Evolutionary conservation across 331 rosid genomes (phyloP).

Genomic region (Arachis monticola): DNA sequence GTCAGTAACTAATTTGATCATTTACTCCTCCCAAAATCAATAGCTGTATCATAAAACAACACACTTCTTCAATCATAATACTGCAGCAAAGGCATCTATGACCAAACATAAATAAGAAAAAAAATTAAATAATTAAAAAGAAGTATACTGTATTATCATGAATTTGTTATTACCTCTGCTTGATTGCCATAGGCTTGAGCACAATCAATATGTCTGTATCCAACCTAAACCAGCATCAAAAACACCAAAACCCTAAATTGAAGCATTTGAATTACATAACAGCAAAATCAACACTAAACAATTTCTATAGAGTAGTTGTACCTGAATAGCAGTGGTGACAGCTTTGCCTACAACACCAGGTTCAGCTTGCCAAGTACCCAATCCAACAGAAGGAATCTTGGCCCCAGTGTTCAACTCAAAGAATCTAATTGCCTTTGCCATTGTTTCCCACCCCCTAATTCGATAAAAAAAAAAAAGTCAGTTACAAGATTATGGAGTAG

Average conservation of each 20-base stretch:
- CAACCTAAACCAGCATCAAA: conserved; percentile 42
- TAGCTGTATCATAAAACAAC: background rate
- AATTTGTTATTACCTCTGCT: conserved; percentile 49
- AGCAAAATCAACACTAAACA: background rate
- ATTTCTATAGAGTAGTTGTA: background rate
- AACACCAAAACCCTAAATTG: background rate
- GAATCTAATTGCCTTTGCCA: conserved; percentile 45
- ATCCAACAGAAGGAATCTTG: conserved; percentile 61
- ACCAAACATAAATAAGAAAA: background rate
- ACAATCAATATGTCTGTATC: conserved; percentile 65
- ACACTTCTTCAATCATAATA: background rate
- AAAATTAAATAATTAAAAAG: background rate
- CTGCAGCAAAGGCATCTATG: background rate
- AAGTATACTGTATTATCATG: background rate
- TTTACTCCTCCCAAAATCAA: background rate
- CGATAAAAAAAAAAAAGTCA: background rate
- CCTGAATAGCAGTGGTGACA: conserved; percentile 49
- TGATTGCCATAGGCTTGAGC: conserved; percentile 57
- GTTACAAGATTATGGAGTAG: background rate
- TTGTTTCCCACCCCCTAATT: conserved; percentile 36
- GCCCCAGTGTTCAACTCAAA: conserved; percentile 65
- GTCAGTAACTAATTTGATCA: no score
- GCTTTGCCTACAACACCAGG: conserved; percentile 26
- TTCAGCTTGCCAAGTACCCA: conserved; percentile 67
- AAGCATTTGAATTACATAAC: background rate